A percentile compares a stretch with the other conserved stretches of the same genome.
Conservation (phyloP, 139 green algal genomes). For the Coccomyxa sp. region DNA sequence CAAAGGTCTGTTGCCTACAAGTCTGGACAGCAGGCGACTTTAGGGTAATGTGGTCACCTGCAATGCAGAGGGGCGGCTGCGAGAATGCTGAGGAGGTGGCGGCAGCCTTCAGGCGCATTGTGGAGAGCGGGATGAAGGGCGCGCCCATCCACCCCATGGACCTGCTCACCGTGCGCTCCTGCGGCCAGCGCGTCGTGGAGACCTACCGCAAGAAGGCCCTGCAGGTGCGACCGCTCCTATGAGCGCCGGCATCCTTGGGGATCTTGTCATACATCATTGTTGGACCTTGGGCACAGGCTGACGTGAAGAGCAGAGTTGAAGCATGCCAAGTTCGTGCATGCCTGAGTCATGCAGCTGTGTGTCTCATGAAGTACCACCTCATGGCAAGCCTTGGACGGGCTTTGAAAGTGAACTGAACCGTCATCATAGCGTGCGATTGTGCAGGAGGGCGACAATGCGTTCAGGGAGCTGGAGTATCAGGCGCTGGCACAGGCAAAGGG, state of each 20-base stretch:
- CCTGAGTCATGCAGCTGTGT: too few species aligned
- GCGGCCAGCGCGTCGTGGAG: constrained; percentile 33
- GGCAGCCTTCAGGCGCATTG: constrained; percentile 16
- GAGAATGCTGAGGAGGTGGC: constrained; percentile 17
- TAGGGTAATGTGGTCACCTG: neutral
- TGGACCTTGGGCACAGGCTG: too few species aligned
- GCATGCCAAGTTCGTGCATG: too few species aligned
- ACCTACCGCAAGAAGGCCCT: constrained; percentile 28
- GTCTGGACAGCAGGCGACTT: too few species aligned
- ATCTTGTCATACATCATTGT: too few species aligned
- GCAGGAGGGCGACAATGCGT: constrained; percentile 26
- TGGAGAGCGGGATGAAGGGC: constrained; percentile 12
- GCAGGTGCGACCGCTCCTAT: constrained; percentile 6
- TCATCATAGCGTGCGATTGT: neutral
- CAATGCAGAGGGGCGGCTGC: constrained; percentile 15
- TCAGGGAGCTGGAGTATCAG: constrained; percentile 36
- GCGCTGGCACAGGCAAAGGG: constrained; percentile 30
- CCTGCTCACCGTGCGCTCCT: constrained; percentile 29
- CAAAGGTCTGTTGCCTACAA: too few species aligned
- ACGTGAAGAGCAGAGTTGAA: too few species aligned
- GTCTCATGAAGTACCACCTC: too few species aligned
- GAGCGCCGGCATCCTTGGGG: neutral
- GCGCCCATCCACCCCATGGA: constrained; percentile 15
- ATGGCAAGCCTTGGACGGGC: too few species aligned
- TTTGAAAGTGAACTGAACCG: too few species aligned